phyloP scores from a whole-genome alignment of 108 stramenopile genomes.

The Conticribra guillardii region DNA sequence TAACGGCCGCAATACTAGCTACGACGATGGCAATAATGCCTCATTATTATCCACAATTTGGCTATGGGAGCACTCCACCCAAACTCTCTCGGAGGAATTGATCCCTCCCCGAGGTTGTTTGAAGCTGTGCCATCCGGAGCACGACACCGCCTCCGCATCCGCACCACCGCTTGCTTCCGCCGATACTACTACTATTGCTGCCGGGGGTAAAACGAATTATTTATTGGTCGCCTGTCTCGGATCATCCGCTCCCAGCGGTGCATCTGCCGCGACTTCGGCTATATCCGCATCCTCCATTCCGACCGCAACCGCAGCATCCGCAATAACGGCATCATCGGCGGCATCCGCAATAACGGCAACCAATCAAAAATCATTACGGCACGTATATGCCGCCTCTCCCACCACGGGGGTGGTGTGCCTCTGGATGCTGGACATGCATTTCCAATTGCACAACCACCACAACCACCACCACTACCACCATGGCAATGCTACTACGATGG shows the following conservation, averaged over 20 bases:
- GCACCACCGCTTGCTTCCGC: not conserved
- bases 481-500: not conserved
- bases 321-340: too few relatives aligned
- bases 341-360: too few relatives aligned
- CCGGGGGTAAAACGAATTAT: too few relatives aligned
- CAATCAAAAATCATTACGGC: conserved; percentile 11
- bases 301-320: too few relatives aligned
- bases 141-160: not conserved
- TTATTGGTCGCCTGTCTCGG: not conserved
- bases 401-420: conserved; percentile 21
- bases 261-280: too few relatives aligned
- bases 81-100: conserved; percentile 14
- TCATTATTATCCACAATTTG: not conserved
- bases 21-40: not conserved
- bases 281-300: too few relatives aligned
- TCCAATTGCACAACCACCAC: not conserved
- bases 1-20: not conserved
- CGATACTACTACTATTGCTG: not conserved
- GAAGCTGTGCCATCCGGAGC: conserved; percentile 18
- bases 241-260: not conserved
- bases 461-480: too few relatives aligned
- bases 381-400: conserved; percentile 18
- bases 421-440: conserved; percentile 9
- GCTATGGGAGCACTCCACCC: conserved; percentile 25
- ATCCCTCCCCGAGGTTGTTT: not conserved